These are phyloP conservation scores for Dendrocalamus latiflorus DNA, from an alignment of 202 grass and related monocot species.

Conservation along the genomic window DNA sequence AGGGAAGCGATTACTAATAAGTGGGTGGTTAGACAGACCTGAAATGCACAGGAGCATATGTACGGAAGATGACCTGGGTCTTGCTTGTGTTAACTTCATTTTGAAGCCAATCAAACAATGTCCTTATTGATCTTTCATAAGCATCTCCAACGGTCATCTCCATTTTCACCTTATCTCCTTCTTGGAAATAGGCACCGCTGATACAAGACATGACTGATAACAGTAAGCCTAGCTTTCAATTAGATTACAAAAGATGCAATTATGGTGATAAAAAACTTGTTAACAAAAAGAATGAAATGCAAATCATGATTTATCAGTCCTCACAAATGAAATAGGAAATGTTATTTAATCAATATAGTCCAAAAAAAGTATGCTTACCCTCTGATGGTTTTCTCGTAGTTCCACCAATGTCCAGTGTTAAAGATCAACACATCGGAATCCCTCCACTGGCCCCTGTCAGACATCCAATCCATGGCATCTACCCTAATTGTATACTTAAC, in stretches of 20 bases:
- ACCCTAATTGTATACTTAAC: constrained; percentile 60
- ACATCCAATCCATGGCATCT: constrained; percentile 74
- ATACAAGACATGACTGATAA: constrained; percentile 7
- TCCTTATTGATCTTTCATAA: constrained; percentile 62
- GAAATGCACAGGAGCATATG: constrained; percentile 94
- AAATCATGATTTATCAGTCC: neutral
- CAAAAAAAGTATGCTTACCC: constrained; percentile 34
- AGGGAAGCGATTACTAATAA: neutral
- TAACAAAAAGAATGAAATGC: neutral
- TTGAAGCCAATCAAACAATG: constrained; percentile 68
- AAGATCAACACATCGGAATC: constrained; percentile 85
- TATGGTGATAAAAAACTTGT: neutral
- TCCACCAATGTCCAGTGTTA: constrained; percentile 98
- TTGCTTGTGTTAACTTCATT: constrained; percentile 64
- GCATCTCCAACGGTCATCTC: constrained; percentile 64
- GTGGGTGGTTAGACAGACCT: constrained; percentile 43
- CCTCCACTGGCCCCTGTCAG: constrained; percentile 45
- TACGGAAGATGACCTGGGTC: constrained; percentile 84
- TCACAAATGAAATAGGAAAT: neutral
- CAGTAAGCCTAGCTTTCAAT: neutral
- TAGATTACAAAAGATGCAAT: neutral
- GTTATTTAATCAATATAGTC: neutral
- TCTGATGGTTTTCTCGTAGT: constrained; percentile 77
- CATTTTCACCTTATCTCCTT: constrained; percentile 73
- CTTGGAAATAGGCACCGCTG: constrained; percentile 82